Evolutionary conservation across 1,139 yeast genomes (phyloP), one percentile per base, ranked within the genome.

Genomic region (Candida freyschussii): DNA sequence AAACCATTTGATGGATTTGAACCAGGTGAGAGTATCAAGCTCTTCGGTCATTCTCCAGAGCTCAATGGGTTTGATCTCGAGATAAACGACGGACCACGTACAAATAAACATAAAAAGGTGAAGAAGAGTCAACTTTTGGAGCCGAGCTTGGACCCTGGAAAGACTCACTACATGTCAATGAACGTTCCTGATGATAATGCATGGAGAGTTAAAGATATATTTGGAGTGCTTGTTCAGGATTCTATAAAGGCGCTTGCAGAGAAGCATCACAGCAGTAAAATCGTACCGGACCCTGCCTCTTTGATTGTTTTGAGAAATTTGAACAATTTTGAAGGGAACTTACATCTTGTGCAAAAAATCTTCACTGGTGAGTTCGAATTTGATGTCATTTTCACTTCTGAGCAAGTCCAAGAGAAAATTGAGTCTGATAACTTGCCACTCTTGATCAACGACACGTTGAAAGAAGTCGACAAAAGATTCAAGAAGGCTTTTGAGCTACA

Each of bases 201-300:
- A 6, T 89, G 96, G 96, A 69, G 69, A 51, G 94, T 94, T 3
- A 71, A 71, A 40, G 96, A 86, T 36, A 70, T 89, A 6, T 83
- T 80, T 52, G 62, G 76, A 51, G 74, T 87, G 0, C 47, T 87
- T 41, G 50, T 86, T 25, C 80, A 79, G 48, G 93, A 85, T 36
- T 74, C 84, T 4, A 61, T 87, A 12, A 59, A 68, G 34, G 60
- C 63, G n/a, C 52, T 80, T 20, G 33, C 42, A 13, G 65, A 65
- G 18, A 51, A 50, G 7, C 57, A 62, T 32, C 65, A 62, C 4
- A 46, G 56, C 2, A 56, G 56, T 4, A 44, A 55, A 8, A 41
- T 63, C 16, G 58, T 62, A 12, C 61, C 65, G 3, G 53, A 60
- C 32, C 57, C 63, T 17, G 51, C 60, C 14, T 62, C 63, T 31